phyloP scores from a whole-genome alignment of 345 rosid species.

The Boechera retrofracta region DNA sequence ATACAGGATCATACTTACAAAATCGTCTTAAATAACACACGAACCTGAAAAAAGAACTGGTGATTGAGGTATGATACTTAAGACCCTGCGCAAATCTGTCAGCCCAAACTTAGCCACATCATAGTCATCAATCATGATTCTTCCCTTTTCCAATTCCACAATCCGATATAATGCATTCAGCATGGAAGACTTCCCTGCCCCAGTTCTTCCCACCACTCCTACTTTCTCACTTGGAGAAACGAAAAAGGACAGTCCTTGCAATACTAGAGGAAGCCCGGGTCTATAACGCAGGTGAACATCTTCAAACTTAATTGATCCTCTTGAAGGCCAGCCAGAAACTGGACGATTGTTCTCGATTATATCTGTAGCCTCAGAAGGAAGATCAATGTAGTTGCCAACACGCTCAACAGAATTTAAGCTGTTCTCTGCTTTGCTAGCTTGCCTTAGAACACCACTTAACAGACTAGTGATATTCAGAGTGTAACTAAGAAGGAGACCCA shows the following conservation, averaged over 20 bases:
- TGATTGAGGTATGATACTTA: slow-evolving; percentile 89
- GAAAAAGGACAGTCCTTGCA: slow-evolving; percentile 72
- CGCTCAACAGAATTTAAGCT: slow-evolving; percentile 96
- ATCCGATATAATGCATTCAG: slow-evolving; percentile 89
- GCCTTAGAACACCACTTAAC: slow-evolving; percentile 80
- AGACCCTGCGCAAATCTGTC: slow-evolving; percentile 75
- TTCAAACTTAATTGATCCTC: slow-evolving; percentile 76
- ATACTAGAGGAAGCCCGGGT: slow-evolving; percentile 90
- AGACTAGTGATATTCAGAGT: slow-evolving; percentile 79
- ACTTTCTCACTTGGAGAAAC: slow-evolving; percentile 77
- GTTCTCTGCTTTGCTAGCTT: slow-evolving; percentile 94
- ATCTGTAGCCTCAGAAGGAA: slow-evolving; percentile 86
- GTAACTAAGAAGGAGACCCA: slow-evolving; percentile 96
- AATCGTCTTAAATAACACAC: not conserved
- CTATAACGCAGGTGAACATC: slow-evolving; percentile 84
- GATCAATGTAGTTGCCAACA: slow-evolving; percentile 81
- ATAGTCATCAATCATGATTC: slow-evolving; percentile 70
- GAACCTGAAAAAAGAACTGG: slow-evolving; percentile 97
- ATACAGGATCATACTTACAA: not conserved
- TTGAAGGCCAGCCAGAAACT: slow-evolving; percentile 83
- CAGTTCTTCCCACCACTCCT: slow-evolving; percentile 98
- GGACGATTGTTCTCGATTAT: slow-evolving; percentile 70
- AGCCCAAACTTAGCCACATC: slow-evolving; percentile 73
- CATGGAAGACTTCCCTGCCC: slow-evolving; percentile 97
- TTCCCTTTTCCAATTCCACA: slow-evolving; percentile 84